Evolutionary conservation across 1,139 yeast species (phyloP).

Genomic region (Candida albicans): DNA sequence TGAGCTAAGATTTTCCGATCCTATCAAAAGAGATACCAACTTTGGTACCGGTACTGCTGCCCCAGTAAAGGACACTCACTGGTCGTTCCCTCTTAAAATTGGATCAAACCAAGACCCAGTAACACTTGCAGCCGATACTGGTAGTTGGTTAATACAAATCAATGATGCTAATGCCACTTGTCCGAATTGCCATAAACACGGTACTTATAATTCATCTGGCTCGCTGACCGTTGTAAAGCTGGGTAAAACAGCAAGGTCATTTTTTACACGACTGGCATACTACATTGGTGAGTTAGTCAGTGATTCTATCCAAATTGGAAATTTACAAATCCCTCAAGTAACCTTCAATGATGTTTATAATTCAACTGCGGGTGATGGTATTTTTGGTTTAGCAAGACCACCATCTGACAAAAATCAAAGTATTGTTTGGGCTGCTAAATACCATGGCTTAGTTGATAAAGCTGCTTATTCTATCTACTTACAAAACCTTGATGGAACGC

Average conservation of each 20-base stretch:
- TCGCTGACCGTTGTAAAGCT: conserved; percentile 1
- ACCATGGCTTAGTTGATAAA: conserved; percentile 3
- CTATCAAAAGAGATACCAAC: background rate
- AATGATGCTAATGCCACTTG: background rate
- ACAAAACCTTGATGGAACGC: conserved; percentile 3
- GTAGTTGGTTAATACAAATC: background rate
- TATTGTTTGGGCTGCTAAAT: conserved; percentile 4
- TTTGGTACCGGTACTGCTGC: background rate
- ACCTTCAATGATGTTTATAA: conserved; percentile 3
- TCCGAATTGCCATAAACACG: background rate
- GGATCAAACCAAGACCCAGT: conserved; percentile 6
- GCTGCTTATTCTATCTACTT: conserved; percentile 5
- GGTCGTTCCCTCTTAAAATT: background rate
- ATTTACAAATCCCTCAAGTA: conserved; percentile 1
- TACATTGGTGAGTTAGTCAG: background rate
- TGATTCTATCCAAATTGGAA: conserved; percentile 1
- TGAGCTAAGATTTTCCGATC: background rate
- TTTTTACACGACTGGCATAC: background rate
- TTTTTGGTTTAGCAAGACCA: conserved; percentile 3
- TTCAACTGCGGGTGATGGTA: conserved; percentile 1
- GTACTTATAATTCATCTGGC: background rate
- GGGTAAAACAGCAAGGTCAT: background rate
- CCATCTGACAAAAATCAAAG: background rate
- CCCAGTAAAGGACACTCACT: background rate
- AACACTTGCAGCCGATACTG: conserved; percentile 2